Base-by-base conservation (phyloP, 2,329 filamentous ascomycete species). In the Verticillium tricorpus region DNA sequence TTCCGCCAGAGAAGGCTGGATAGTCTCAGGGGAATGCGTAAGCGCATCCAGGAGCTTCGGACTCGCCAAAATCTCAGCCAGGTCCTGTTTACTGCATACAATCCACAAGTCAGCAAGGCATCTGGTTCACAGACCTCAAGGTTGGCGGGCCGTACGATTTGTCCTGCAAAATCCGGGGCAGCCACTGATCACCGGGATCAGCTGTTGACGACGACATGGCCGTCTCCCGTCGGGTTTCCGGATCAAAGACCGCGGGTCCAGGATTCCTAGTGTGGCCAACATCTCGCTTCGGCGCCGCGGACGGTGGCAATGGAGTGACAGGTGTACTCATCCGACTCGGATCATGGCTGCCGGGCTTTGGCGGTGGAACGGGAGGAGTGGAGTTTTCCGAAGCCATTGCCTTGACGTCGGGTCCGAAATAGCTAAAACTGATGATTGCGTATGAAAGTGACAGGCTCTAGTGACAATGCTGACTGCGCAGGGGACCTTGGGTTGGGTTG, bases 161-260 rank as follows among this genome's bases (percentile, higher is more conserved):
- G 70, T 95, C 90, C 70, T 90, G 85, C 2, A 97, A 78, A 14
- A 87, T 78, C 63, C 85, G 84, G 1, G 93, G 93, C 2, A 97
- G 81, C 93, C 93, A 97, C 65, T 88, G 84, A 59, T 90, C 86
- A 22, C 88, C 86, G 0, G 85, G 85, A 67, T 89, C 86, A 3
- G 80, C 77, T 50, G 81, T 76, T 2, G 73, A 70, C 17, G 77
- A 73, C 45, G 75, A 17, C 4, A 11, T 19, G 12, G 17, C 12
- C n/a, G 3, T 22, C 11, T 50, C 45, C n/a, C 8, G 19, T 25
- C 19, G 45, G 22, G n/a, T 11, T n/a, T n/a, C 45, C 8, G n/a
- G 45, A 11, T 50, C 8, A n/a, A 17, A n/a, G 45, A n/a, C 45
- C 19, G 45, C 22, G 7, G 19, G n/a, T 9, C n/a, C 45, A 50